phyloP scores from a whole-genome alignment of 1,139 yeast species.

The Lodderomyces orthopsilosis region DNA sequence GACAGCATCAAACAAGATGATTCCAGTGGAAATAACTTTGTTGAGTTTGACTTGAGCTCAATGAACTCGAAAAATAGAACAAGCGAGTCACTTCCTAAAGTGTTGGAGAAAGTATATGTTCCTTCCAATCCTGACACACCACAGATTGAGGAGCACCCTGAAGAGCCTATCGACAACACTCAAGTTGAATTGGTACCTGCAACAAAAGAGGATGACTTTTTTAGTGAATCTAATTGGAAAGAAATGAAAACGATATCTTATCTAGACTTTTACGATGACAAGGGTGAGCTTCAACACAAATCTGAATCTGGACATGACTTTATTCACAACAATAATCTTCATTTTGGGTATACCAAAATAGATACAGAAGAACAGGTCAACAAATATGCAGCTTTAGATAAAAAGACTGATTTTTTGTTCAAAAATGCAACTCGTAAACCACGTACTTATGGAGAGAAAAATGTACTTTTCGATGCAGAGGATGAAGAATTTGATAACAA shows the following conservation, averaged over 20 bases:
- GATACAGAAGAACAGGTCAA: slow-evolving; percentile 87
- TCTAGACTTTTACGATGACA: slow-evolving; percentile 49
- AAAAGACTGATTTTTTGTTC: slow-evolving; percentile 81
- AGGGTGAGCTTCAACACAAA: slow-evolving; percentile 46
- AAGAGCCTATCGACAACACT: neutral
- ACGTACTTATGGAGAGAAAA: slow-evolving; percentile 21
- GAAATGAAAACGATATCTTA: slow-evolving; percentile 52
- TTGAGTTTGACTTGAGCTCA: slow-evolving; percentile 10
- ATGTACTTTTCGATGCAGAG: slow-evolving; percentile 24
- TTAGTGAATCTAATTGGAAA: slow-evolving; percentile 45
- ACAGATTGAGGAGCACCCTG: neutral
- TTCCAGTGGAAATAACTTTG: slow-evolving; percentile 5
- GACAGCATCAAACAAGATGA: neutral
- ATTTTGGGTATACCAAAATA: slow-evolving; percentile 79
- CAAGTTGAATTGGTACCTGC: neutral
- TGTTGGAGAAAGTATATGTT: neutral
- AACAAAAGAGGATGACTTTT: slow-evolving; percentile 35
- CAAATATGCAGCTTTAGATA: slow-evolving; percentile 69
- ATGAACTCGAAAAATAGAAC: neutral
- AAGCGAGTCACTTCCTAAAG: neutral
- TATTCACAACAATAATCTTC: slow-evolving; percentile 22
- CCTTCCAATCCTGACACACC: neutral
- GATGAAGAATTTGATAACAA: slow-evolving; percentile 32
- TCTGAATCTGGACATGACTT: slow-evolving; percentile 19
- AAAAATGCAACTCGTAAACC: slow-evolving; percentile 14